Base-by-base conservation (phyloP, 2,329 filamentous ascomycete genomes). In the Drechslera avenae region DNA sequence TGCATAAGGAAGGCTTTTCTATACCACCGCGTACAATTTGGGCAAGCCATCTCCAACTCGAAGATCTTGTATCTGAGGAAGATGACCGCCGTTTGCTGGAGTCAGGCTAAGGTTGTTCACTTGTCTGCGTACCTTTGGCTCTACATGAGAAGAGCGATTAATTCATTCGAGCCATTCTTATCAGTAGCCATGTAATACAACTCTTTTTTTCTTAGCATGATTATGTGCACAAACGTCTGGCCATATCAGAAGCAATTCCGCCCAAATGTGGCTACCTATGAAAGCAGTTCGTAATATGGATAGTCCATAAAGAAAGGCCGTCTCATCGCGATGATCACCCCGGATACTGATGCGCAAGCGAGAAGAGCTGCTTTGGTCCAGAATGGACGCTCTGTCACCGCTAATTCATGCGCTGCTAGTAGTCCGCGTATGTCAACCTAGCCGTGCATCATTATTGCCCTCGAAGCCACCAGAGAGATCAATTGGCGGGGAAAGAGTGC, bases 241-340 rank as follows among this genome's bases (percentile, higher is more conserved):
- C 10, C 7, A 37, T 7, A 21, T 37, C 18, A 37, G 34, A 37
- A 37, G 34, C 10, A 37, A 37, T 37, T 6, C 18, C 10, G 36
- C 36, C 33, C 14, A 26, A 39, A 39, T 26, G 7, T 10, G 3
- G n/a, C 36, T 4, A 39, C 19, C 21, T 17, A 39, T 39, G 2
- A 4, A 12, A 28, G 36, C 21, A 39, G 36, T 39, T 39, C 3
- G 21, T 39, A n/a, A 37, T 7, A 37, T 37, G 10, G 34, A 37
- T 37, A 37, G 18, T 37, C 34, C 10, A 37, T 37, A 37, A 37
- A 37, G 16, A 39, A 39, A 39, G 36, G 36, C 21, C 36, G 36
- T 13, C 36, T 39, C 10, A 39, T 28, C 21, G 36, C 36, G n/a
- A 39, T 26, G 13, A 39, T 39, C 6, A 39, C 3, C 21, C 36